Evolutionary conservation across 495 filamentous ascomycete species (phyloP).

Genomic region (Letharia lupina): DNA sequence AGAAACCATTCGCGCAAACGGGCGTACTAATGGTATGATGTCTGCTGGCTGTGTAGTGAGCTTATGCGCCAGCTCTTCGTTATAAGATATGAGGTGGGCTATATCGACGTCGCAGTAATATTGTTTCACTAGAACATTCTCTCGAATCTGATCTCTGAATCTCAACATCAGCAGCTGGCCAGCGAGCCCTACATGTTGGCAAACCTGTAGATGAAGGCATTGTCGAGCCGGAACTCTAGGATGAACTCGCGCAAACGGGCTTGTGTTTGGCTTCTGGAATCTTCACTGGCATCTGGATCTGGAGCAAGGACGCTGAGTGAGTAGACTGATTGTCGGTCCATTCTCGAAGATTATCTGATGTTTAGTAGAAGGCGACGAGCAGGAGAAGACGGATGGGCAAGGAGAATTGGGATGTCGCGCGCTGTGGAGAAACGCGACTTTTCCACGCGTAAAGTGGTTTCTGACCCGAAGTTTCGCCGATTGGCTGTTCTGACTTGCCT

Average conservation of each 20-base stretch:
- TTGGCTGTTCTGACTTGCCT: too few species aligned
- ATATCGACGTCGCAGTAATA: conserved; percentile 98
- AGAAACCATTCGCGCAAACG: not conserved
- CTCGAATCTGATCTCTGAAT: conserved; percentile 81
- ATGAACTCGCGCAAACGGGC: conserved; percentile 65
- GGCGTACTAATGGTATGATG: conserved; percentile 76
- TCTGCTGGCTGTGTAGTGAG: conserved; percentile 86
- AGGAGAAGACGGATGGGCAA: not conserved
- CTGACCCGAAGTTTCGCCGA: not conserved
- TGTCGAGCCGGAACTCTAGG: conserved; percentile 89
- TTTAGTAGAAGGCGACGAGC: not conserved
- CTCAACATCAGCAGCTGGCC: not conserved
- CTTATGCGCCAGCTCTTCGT: conserved; percentile 89
- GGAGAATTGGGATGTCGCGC: not conserved
- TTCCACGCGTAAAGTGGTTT: conserved; percentile 19
- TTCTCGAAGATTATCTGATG: conserved; percentile 29
- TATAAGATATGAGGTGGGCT: conserved; percentile 90
- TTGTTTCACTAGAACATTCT: conserved; percentile 90
- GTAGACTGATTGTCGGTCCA: conserved; percentile 86
- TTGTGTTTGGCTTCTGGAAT: conserved; percentile 48
- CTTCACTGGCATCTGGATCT: conserved; percentile 53
- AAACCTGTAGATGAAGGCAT: conserved; percentile 91
- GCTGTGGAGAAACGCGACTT: not conserved
- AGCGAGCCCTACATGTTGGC: not conserved
- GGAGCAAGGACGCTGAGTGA: conserved; percentile 71